phyloP scores from a whole-genome alignment of 768 basidiomycete genomes.

The Leccinum fibrillosum region DNA sequence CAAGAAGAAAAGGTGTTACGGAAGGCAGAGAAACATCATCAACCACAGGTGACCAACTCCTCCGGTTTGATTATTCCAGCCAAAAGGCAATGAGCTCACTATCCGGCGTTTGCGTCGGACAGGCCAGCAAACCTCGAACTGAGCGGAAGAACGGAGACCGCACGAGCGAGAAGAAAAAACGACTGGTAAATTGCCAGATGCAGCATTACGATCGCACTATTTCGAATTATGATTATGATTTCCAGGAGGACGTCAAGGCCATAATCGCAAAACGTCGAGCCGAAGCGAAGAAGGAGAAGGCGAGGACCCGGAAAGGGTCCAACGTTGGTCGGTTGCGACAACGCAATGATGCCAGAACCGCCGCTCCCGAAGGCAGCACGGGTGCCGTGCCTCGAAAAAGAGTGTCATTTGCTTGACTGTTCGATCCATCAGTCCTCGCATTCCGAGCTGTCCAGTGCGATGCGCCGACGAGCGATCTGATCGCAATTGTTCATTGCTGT shows the following conservation, averaged over 20 bases:
- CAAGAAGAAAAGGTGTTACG: constrained; percentile 44
- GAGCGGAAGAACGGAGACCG: constrained; percentile 26
- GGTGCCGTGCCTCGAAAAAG: constrained; percentile 29
- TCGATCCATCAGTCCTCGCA: constrained; percentile 17
- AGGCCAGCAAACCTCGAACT: constrained; percentile 29
- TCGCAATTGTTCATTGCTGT: constrained; percentile 17
- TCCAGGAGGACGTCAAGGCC: constrained; percentile 42
- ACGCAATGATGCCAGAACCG: constrained; percentile 9
- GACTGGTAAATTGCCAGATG: constrained; percentile 35
- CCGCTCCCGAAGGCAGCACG: constrained; percentile 7
- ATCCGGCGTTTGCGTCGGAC: constrained; percentile 1
- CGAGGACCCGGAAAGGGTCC: constrained; percentile 29
- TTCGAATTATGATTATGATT: constrained; percentile 9
- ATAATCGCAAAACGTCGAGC: constrained; percentile 36
- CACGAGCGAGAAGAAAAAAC: constrained; percentile 32
- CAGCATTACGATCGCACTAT: constrained; percentile 5
- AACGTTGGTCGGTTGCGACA: constrained; percentile 11
- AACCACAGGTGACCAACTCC: constrained; percentile 33
- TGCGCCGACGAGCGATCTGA: constrained; percentile 22
- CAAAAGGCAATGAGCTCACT: constrained; percentile 20
- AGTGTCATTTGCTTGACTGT: constrained; percentile 30
- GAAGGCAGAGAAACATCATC: constrained; percentile 40
- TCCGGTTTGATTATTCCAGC: constrained; percentile 7
- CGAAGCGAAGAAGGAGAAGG: constrained; percentile 39
- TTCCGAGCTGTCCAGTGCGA: constrained; percentile 13